These are phyloP conservation scores for Suillus hirtellus DNA, from an alignment of 768 basidiomycete species.

Conservation along the genomic window DNA sequence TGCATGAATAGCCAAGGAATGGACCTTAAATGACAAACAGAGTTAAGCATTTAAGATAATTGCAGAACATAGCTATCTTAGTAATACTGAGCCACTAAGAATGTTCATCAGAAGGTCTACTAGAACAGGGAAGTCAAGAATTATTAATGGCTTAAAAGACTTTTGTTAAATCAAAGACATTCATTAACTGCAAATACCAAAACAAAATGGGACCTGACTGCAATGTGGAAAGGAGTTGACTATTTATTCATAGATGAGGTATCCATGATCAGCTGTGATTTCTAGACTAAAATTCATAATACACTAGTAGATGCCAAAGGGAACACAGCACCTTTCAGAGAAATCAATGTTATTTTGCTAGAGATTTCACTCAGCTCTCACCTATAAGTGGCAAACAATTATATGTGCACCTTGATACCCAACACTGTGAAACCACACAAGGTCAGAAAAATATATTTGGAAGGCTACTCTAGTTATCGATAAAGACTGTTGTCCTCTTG, in stretches of 20 bases:
- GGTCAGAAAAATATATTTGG: slow-evolving; percentile 28
- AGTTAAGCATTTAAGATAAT: slow-evolving; percentile 33
- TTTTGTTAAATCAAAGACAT: slow-evolving; percentile 25
- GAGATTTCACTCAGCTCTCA: slow-evolving; percentile 45
- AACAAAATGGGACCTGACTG: not conserved
- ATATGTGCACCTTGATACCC: slow-evolving; percentile 15
- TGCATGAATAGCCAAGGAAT: not conserved
- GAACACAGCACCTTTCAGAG: slow-evolving; percentile 34
- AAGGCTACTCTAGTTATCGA: slow-evolving; percentile 35
- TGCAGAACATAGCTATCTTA: slow-evolving; percentile 20
- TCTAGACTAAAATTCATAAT: slow-evolving; percentile 34
- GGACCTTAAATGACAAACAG: slow-evolving; percentile 33
- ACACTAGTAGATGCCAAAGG: slow-evolving; percentile 36
- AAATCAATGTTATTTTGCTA: slow-evolving; percentile 43
- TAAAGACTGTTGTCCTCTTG: slow-evolving; percentile 33
- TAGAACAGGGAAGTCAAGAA: slow-evolving; percentile 35
- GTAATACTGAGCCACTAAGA: slow-evolving; percentile 23
- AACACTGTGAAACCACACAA: not conserved
- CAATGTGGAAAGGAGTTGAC: slow-evolving; percentile 27
- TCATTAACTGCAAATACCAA: not conserved
- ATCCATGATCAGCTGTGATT: slow-evolving; percentile 36
- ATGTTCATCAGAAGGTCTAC: slow-evolving; percentile 38
- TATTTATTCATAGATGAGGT: slow-evolving; percentile 44
- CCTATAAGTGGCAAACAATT: slow-evolving; percentile 34
- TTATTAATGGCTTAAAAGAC: slow-evolving; percentile 26